Base-by-base conservation (phyloP, 2,329 filamentous ascomycete species). In the Alternaria tenuissima region DNA sequence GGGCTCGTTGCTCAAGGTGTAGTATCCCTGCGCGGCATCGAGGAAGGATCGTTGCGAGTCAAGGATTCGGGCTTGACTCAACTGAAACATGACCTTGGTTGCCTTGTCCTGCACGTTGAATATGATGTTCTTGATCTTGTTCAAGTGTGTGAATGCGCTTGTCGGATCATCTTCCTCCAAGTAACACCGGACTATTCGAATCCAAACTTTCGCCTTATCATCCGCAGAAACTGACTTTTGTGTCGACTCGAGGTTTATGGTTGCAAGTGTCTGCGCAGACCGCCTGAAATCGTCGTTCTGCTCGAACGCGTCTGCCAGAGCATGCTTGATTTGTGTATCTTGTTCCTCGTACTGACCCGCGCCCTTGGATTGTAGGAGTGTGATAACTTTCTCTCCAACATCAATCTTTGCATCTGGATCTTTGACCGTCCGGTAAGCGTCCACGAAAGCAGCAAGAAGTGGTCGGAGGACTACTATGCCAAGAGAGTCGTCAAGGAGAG, bases 101-200 rank as follows among this genome's bases (percentile, higher is more conserved):
- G 91, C 87, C 39, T 89, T 86, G 76, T 97, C 89, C 30, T 86
- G 81, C 32, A 97, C 88, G 64, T 87, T 89, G 81, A 92, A 88
- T 76, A 97, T 93, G 67, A 97, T 85, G 75, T 95, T 94, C 81
- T 97, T 98, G 79, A 96, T 91, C 79, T 94, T 94, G 84, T 97
- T 97, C 72, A 99, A 86, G 76, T 94, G 96, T 41, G 86, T 87
- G 76, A 96, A 93, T 42, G 95, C 95, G 36, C 87, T 86, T 1
- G 90, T 93, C 8, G 92, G 91, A 80, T 98, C 94, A 76, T 97
- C 94, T 48, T 94, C 92, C 81, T 99, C 94, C 63, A 99, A 87
- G 77, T 95, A 96, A 82, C 96, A 91, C 63, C 95, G 88, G 75
- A 96, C 93, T 75, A 99, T 97, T 61, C 94, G 91, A 69, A 98